Conservation (phyloP, 1,139 yeast species). For the Starmera stellimalicola region DNA sequence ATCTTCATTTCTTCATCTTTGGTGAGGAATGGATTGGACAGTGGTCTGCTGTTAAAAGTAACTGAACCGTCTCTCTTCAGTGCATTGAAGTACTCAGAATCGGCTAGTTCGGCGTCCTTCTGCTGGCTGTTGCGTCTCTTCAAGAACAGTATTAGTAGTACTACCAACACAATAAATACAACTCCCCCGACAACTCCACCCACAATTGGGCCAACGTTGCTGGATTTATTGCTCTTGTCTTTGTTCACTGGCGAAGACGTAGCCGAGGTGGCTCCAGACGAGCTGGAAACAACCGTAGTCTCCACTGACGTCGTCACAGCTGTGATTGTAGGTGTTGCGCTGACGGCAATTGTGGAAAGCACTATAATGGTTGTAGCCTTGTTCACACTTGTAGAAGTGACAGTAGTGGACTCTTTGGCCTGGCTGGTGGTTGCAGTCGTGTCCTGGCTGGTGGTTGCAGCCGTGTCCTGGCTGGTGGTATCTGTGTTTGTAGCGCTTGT, state of each 20-base stretch:
- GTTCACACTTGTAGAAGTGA: not conserved
- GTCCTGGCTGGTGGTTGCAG: slow-evolving; percentile 1
- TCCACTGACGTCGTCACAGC: slow-evolving; percentile 3
- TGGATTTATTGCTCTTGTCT: slow-evolving; percentile 3
- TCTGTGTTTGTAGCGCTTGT: slow-evolving; percentile 7
- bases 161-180: slow-evolving; percentile 10
- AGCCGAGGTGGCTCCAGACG: slow-evolving; percentile 4
- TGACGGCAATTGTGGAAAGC: slow-evolving; percentile 5
- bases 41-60: slow-evolving; percentile 12
- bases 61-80: slow-evolving; percentile 15
- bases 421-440: slow-evolving; percentile 5
- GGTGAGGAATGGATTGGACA: slow-evolving; percentile 15
- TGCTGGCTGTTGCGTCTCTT: slow-evolving; percentile 15
- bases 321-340: slow-evolving; percentile 7
- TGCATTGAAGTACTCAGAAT: slow-evolving; percentile 18
- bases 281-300: slow-evolving; percentile 3
- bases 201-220: slow-evolving; percentile 20
- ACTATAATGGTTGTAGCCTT: slow-evolving; percentile 3
- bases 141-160: slow-evolving; percentile 11
- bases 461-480: slow-evolving; percentile 6
- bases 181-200: slow-evolving; percentile 23
- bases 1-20: slow-evolving; percentile 31
- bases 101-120: slow-evolving; percentile 8
- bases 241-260: not conserved
- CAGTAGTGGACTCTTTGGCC: slow-evolving; percentile 2